These are phyloP conservation scores for Thozetella sp. DNA, from an alignment of 495 filamentous ascomycete species.

Conservation along the genomic window DNA sequence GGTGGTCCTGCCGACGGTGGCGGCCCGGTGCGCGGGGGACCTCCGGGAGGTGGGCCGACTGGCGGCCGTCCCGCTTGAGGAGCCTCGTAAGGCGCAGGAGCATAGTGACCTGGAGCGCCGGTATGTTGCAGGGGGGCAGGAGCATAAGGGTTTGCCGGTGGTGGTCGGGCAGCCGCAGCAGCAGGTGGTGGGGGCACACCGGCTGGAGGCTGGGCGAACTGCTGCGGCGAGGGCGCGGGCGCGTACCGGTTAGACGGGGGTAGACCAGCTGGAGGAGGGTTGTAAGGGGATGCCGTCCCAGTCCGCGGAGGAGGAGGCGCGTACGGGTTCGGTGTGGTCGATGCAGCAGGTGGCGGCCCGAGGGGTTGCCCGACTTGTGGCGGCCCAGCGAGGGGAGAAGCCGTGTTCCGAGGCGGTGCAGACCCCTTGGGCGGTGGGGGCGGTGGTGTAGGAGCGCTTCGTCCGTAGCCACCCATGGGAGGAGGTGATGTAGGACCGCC, in stretches of 20 bases:
- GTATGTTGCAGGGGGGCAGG: constrained; percentile 35
- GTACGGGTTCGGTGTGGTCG: constrained; percentile 77
- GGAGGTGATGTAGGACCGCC: constrained; percentile 45
- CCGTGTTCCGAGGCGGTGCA: constrained; percentile 47
- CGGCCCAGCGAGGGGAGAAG: constrained; percentile 50
- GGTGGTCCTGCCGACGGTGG: constrained; percentile 48
- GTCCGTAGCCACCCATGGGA: constrained; percentile 34
- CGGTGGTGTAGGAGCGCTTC: constrained; percentile 38
- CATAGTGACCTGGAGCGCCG: constrained; percentile 28
- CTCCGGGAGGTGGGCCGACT: constrained; percentile 26
- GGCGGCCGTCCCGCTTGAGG: constrained; percentile 25
- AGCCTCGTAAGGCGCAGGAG: constrained; percentile 32
- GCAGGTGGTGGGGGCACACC: constrained; percentile 26
- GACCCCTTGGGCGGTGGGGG: constrained; percentile 62
- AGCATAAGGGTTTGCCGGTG: constrained; percentile 62
- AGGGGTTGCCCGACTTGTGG: constrained; percentile 52
- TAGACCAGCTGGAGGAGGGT: constrained; percentile 73
- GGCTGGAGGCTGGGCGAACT: constrained; percentile 36
- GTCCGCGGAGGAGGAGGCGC: constrained; percentile 57
- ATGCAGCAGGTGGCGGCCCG: constrained; percentile 59
- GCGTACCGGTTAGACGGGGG: constrained; percentile 85
- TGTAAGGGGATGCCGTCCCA: constrained; percentile 87
- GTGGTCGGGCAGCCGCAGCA: constrained; percentile 32
- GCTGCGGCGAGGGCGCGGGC: constrained; percentile 68
- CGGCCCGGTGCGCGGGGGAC: constrained; percentile 45